Evolutionary conservation across 139 green algal genomes (phyloP), one percentile per base, ranked within the genome.

Genomic region (Nannochloris sp.): DNA sequence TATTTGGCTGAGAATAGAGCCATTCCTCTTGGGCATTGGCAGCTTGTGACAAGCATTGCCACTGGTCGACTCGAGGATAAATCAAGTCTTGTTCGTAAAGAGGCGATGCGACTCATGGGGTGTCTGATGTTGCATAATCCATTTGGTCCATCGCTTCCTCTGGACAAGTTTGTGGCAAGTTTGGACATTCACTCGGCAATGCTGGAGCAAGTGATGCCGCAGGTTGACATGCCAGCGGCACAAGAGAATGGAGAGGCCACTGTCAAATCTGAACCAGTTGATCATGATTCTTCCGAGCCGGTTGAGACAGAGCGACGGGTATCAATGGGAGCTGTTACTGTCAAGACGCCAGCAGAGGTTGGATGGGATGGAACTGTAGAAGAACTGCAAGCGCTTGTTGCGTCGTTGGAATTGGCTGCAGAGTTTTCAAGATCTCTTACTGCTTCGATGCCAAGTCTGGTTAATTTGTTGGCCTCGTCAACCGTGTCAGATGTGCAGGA

Each of bases 51-150:
- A 2, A 43, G 79, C 61, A 71, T 94, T 16, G 86, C 75, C 12
- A 60, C 67, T 76, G 80, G 80, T 2, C 78, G 90, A n/a, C 75
- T 96, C 57, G 71, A 90, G 62, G 90, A 96, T 71, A 91, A 89
- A 67, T 72, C 78, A 15, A 51, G 72, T 9, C 51, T 91, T 18
- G 86, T 94, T 50, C 70, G 85, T 31, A 87, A 84, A 57, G 78
- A 75, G 19, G 88, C 90, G 4, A 69, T 96, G 63, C 66, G 78
- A 60, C 74, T 95, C 49, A 70, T 95, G 58, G 57, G 49, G 19
- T 68, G 62, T 4, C 64, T 96, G 63, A 67, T 94, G 58, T 44
- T 77, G 31, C 72, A 80, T 64, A 90, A 95, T 68, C 81, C 86
- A 24, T 96, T 96, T 66, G 79, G 75, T 14, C 74, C 69, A 6